Evolutionary conservation across 805 yeast genomes (phyloP), one percentile per base, ranked within the genome.

Genomic region (Spathaspora girioi): DNA sequence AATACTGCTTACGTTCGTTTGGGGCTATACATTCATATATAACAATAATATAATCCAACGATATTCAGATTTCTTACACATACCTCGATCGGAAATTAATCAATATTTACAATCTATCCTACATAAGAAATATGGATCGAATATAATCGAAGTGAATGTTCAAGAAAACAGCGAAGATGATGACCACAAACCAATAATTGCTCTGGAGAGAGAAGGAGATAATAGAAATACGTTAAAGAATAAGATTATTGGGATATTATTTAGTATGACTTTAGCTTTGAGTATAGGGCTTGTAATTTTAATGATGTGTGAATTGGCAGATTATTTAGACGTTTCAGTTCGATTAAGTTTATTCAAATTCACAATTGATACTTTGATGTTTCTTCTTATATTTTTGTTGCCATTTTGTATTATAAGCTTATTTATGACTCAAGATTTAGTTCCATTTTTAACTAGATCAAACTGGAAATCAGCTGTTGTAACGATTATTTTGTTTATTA

Each of bases 351-450:
- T 73, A 41, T 76, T 80, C 68, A 66, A 67, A 42, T 14, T 72
- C 20, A 70, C 76, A 29, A 63, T 80, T 26, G 66, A 72, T 40
- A 46, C 63, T 8, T 59, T 79, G 43, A 71, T 76, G 29, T 47
- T 76, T 9, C 59, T 75, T 5, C 64, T 78, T 18, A 65, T 76
- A 2, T 64, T 75, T 18, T 52, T 76, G n/a, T 69, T 71, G 45
- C 85, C 85, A n/a, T 66, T 71, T 29, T 52, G 71, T 23, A 63
- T 71, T 4, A 57, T 73, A 14, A 64, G 64, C 48, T 59, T 72
- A 42, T 58, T 65, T 31, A 50, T 71, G 14, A 63, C 59, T 53
- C 68, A 68, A 48, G 65, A 61, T 15, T 32, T 69, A 17, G 35
- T 57, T 9, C 71, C 71, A 11, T 19, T 14, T 31, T 23, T 23